Conservation (phyloP, 805 yeast species). For the Cyberlindnera xylosilytica region DNA sequence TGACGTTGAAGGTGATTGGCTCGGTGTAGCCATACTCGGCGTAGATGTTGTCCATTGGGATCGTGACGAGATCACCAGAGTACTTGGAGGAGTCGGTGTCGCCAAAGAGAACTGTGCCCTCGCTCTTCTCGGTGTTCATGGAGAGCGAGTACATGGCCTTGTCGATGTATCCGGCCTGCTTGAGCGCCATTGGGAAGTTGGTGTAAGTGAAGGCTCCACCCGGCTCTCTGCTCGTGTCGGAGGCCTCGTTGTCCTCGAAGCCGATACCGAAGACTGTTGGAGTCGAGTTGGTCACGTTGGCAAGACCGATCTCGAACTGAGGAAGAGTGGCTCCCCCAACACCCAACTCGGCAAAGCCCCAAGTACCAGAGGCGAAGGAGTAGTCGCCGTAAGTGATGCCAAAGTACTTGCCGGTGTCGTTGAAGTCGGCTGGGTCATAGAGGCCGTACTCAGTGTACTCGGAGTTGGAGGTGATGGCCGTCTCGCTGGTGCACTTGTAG, state of each 20-base stretch:
- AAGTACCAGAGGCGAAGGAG: slow-evolving; percentile 46
- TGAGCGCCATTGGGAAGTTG: slow-evolving; percentile 33
- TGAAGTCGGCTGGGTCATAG: slow-evolving; percentile 1
- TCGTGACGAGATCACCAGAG: slow-evolving; percentile 42
- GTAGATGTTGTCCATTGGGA: slow-evolving; percentile 32
- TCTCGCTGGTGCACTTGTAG: neutral
- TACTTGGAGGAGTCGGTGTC: slow-evolving; percentile 57
- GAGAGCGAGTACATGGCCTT: slow-evolving; percentile 57
- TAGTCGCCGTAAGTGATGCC: slow-evolving; percentile 46
- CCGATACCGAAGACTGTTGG: slow-evolving; percentile 31
- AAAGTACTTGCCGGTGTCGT: slow-evolving; percentile 28
- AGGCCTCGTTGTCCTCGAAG: slow-evolving; percentile 9
- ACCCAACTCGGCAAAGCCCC: slow-evolving; percentile 60
- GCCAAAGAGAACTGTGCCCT: slow-evolving; percentile 59
- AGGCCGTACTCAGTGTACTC: neutral
- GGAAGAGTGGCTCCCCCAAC: slow-evolving; percentile 42
- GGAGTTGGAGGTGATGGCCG: neutral
- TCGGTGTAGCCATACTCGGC: slow-evolving; percentile 39
- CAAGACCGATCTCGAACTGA: slow-evolving; percentile 59
- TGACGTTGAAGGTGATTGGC: slow-evolving; percentile 35
- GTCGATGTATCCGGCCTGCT: slow-evolving; percentile 47
- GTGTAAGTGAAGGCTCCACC: slow-evolving; percentile 6
- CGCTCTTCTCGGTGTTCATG: slow-evolving; percentile 33
- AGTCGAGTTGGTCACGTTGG: slow-evolving; percentile 57
- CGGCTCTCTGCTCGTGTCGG: slow-evolving; percentile 1